Base-by-base conservation (phyloP, 192 early-diverging fungal genomes). In the Hyaloraphidium curvatum region DNA sequence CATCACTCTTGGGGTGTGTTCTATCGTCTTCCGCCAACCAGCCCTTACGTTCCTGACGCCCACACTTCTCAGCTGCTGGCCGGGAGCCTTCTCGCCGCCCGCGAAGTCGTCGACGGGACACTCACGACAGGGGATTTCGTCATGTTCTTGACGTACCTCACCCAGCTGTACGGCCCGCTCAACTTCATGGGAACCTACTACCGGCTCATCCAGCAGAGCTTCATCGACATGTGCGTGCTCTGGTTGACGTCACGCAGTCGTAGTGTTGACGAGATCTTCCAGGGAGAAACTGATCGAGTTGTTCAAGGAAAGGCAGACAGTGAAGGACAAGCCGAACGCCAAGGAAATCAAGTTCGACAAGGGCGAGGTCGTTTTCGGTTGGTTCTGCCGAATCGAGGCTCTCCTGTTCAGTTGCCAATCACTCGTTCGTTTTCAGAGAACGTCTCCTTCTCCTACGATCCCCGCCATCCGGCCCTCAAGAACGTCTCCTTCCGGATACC, bases 251-350 rank as follows among this genome's bases (percentile, higher is more conserved):
- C n/a, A n/a, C n/a, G n/a, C n/a, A n/a, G n/a, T n/a, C n/a, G n/a
- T n/a, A n/a, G n/a, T n/a, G n/a, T n/a, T n/a, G n/a, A n/a, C n/a
- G n/a, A 39, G 40, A 71, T 66, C 51, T 71, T 69, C 50, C 57
- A 94, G 95, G 93, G 94, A 98, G 62, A 90, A 91, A 58, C 89
- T 98, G 80, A 73, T 98, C 19, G 81, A 84, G 35, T 62, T 89
- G 40, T 70, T 76, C 52, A 59, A 69, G 23, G 75, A 82, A 53
- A 55, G 75, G 21, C 60, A 71, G 30, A 68, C 64, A 3, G 67
- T 90, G n/a, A 51, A 76, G 33, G 87, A 90, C 62, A 31, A 35
- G 0, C 80, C 82, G 3, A 61, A 74, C 35, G 87, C 87, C 0
- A 55, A 50, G 7, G 64, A 66, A 0, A 51, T 90, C 54, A 62